A percentile compares a stretch with the other conserved stretches of the same genome.
Evolutionary conservation across 208 protist genomes (phyloP).

Genomic region (Trypanosoma grayi): DNA sequence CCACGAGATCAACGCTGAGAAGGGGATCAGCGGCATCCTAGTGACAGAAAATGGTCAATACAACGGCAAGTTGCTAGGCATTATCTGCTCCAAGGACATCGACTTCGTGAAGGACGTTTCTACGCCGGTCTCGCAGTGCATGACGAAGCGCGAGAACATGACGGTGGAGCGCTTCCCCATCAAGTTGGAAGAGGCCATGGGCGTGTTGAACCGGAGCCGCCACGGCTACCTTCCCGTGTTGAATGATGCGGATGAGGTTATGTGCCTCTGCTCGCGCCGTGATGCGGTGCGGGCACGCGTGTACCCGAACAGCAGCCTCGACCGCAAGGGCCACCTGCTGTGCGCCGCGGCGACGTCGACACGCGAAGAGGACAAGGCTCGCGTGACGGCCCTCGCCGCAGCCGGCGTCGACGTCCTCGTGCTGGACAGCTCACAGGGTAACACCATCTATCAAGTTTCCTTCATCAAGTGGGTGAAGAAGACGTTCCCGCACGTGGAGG

Average conservation of each 20-base stretch:
- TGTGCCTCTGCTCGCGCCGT: conserved; percentile 89
- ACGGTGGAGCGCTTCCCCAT: conserved; percentile 82
- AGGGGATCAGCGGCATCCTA: conserved; percentile 96
- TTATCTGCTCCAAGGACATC: conserved; percentile 97
- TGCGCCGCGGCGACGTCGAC: conserved; percentile 93
- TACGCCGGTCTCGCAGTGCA: conserved; percentile 73
- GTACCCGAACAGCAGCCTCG: conserved; percentile 83
- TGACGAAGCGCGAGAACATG: conserved; percentile 83
- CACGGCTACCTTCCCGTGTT: conserved; percentile 97
- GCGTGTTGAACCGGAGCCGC: conserved; percentile 91
- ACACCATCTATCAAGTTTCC: conserved; percentile 95
- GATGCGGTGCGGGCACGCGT: conserved; percentile 79
- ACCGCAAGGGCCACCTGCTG: conserved; percentile 71
- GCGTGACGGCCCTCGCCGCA: conserved; percentile 73
- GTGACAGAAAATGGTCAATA: conserved; percentile 95
- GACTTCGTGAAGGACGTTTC: conserved; percentile 94
- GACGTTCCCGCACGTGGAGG: conserved; percentile 78
- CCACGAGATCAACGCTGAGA: conserved; percentile 86
- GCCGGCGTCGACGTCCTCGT: conserved; percentile 94
- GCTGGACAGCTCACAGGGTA: conserved; percentile 95
- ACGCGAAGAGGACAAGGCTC: conserved; percentile 84
- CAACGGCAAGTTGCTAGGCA: conserved; percentile 94
- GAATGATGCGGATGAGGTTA: conserved; percentile 89
- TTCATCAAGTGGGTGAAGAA: conserved; percentile 95
- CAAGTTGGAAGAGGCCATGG: conserved; percentile 93